phyloP scores from a whole-genome alignment of 2,329 filamentous ascomycete genomes.

The Trichophyton simii region DNA sequence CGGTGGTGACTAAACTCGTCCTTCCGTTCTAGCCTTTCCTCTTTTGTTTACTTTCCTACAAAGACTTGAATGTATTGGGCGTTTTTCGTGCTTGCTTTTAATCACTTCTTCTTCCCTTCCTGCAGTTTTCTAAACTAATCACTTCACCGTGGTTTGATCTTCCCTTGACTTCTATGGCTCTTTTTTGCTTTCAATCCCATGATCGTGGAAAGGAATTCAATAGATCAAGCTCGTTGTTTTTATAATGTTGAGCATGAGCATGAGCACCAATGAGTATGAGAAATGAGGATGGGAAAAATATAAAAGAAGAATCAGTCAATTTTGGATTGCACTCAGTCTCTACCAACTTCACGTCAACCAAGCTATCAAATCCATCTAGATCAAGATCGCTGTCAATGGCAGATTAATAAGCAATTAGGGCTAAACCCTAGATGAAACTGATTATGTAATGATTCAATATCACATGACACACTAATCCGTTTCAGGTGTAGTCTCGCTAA shows the following conservation, averaged over 20 bases:
- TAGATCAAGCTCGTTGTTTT: conserved; percentile 1
- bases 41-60: neutral
- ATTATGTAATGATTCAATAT: neutral
- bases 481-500: neutral
- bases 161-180: neutral
- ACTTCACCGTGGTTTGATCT: neutral
- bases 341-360: neutral
- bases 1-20: conserved; percentile 18
- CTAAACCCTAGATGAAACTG: neutral
- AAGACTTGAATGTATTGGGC: conserved; percentile 6
- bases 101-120: neutral
- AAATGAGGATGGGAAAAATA: neutral
- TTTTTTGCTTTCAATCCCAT: neutral
- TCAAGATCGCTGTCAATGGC: neutral
- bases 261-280: neutral
- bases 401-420: neutral
- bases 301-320: neutral
- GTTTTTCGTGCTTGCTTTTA: conserved; percentile 5
- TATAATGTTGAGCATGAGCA: neutral
- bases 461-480: neutral
- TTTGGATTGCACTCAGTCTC: neutral
- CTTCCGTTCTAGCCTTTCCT: neutral
- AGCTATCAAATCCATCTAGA: neutral
- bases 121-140: neutral
- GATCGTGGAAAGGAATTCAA: neutral